Evolutionary conservation across 805 yeast species (phyloP).

Genomic region (Candida chilensis): DNA sequence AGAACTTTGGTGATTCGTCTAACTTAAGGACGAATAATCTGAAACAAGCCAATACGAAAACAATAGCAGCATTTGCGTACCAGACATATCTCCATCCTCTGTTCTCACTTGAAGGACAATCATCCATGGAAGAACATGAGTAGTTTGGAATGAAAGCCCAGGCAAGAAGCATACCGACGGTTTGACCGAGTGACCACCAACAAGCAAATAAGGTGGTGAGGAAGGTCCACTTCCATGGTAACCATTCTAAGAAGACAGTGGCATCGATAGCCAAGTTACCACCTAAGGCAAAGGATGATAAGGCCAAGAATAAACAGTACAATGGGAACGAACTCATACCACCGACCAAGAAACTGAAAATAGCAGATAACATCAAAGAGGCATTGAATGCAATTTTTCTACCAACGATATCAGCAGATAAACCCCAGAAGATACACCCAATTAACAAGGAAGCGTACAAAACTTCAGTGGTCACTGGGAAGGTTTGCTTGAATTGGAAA

Average conservation of each 20-base stretch:
- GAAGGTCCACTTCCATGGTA: constrained; percentile 22
- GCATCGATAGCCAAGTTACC: constrained; percentile 24
- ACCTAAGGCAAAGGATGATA: constrained; percentile 20
- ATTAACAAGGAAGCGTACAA: constrained; percentile 40
- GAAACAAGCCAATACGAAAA: constrained; percentile 17
- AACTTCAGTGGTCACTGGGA: constrained; percentile 34
- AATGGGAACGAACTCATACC: constrained; percentile 22
- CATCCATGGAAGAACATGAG: constrained; percentile 18
- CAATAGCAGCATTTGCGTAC: constrained; percentile 22
- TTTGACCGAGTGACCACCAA: constrained; percentile 29
- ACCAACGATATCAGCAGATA: constrained; percentile 22
- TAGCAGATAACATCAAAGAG: constrained; percentile 16
- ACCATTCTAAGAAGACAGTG: constrained; percentile 18
- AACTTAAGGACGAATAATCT: constrained; percentile 12
- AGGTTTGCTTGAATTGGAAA: constrained; percentile 34
- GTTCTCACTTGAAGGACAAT: constrained; percentile 17
- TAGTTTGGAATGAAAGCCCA: constrained; percentile 23
- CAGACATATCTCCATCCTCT: constrained; percentile 29
- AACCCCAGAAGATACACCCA: constrained; percentile 34
- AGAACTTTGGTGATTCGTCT: constrained; percentile 23
- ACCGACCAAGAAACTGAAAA: constrained; percentile 21
- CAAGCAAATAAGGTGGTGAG: constrained; percentile 22
- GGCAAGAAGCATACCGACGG: constrained; percentile 18
- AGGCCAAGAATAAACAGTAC: constrained; percentile 20
- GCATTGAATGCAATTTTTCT: constrained; percentile 18